Evolutionary conservation across 129 eudicot species (phyloP), one percentile per base, ranked within the genome.

Genomic region (Flaveria sonorensis): DNA sequence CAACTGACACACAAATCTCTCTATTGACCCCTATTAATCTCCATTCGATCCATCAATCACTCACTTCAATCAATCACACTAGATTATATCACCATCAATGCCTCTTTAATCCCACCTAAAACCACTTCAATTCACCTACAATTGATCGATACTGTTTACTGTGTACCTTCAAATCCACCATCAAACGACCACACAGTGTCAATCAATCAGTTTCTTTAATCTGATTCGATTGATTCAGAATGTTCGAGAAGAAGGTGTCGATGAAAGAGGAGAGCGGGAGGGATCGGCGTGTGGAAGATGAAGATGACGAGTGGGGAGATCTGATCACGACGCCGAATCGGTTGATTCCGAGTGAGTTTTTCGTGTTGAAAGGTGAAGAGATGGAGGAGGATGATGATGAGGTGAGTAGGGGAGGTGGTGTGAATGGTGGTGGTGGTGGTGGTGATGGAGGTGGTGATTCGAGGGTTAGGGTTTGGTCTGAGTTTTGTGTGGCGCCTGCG

Each of bases 351-450:
- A 85, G 75, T 24, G 81, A 74, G 18, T 83, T 50, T 47, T 74
- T 53, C 48, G 70, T 39, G 15, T 45, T 82, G 70, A 81, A 79
- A 40, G 64, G 82, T 45, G 93, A 86, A 2, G 62, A 84, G 56
- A 45, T 60, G 21, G 84, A 78, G 42, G 51, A 26, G 51, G 66
- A 52, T 9, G 48, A 39, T 26, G 76, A 19, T 18, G 80, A 28
- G 15, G 45, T 48, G 71, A 64, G 63, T 50, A 63, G 51, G 7
- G 46, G 77, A 48, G 81, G 76, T 20, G 82, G 92, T 67, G 78
- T 87, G 63, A 77, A 88, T 73, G 93, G 81, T 2, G 85, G 78
- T 0, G 84, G 69, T n/a, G 68, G 64, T 56, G 93, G 88, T 70
- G 86, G 79, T 14, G 78, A n/a, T n/a, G n/a, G 59, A 59, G 19